Base-by-base conservation (phyloP, 257 asterid species). In the Jacaranda copaia region DNA sequence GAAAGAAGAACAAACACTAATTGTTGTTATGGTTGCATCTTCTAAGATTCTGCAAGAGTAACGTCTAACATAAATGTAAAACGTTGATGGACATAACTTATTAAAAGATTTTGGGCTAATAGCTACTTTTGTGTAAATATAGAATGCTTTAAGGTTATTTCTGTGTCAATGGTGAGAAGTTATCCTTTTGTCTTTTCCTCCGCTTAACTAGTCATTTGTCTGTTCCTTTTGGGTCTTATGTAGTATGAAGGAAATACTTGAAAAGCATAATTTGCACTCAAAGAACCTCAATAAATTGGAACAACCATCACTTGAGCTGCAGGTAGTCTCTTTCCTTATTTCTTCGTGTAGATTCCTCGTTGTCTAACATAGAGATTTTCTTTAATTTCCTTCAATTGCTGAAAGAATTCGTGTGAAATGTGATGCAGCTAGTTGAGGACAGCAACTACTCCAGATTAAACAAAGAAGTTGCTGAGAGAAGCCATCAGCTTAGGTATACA, bases 171-270 rank as follows among this genome's bases (percentile, higher is more conserved):
- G 10, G 65, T 75, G 77, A 16, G 55, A n/a, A 66, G 14, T 14
- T n/a, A 25, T 15, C 16, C 35, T 59, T 32, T 0, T 8, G 10
- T 16, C 3, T 40, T 6, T 20, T 60, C 5, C 38, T 36, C 32
- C 60, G 38, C 38, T 46, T 36, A 60, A 36, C 13, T 39, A 48
- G 5, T 62, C 11, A 61, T 36, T 32, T 3, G 3, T 65, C 5
- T 35, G 12, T 8, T 46, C 15, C 65, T 70, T 71, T 64, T 69
- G 39, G 42, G 14, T 74, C 61, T 53, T 49, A 38, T 71, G 20
- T 39, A 94, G 99, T 68, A 82, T 89, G 97, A 88, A 86, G 87
- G 96, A 88, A 51, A 91, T 94, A 78, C 87, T 94, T 2, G 99
- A 87, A 45, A 87, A 88, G 83, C 90, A 87, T 70, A 84, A 89